Conservation (phyloP, 257 asterid species). For the Cruciata laevipes region DNA sequence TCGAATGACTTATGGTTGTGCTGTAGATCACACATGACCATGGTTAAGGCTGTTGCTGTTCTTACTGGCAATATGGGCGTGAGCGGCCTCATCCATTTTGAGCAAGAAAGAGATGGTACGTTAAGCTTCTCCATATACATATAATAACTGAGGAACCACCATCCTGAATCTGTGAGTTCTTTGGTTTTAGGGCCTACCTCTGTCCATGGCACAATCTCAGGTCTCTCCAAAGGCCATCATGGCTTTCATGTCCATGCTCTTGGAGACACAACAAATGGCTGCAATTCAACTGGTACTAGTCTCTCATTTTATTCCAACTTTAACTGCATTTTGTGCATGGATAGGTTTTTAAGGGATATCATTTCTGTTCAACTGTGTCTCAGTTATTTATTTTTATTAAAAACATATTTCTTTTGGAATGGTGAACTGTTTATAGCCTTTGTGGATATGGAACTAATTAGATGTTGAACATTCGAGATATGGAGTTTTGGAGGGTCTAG, state of each 20-base stretch:
- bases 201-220: constrained; percentile 65
- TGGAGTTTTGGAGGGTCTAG: background rate
- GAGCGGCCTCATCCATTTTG: constrained; percentile 55
- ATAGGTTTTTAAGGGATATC: background rate
- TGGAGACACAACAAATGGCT: constrained; percentile 98
- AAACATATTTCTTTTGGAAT: background rate
- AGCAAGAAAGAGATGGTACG: constrained; percentile 89
- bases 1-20: too few species aligned
- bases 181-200: constrained; percentile 57
- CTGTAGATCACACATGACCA: constrained; percentile 56
- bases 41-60: constrained; percentile 95
- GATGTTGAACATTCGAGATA: too few species aligned
- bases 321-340: background rate
- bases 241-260: constrained; percentile 98
- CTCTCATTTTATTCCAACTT: background rate
- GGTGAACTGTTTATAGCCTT: background rate
- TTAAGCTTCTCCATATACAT: background rate
- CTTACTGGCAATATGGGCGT: constrained; percentile 84
- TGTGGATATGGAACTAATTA: too few species aligned
- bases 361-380: too few species aligned
- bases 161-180: background rate
- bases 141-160: background rate
- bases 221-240: constrained; percentile 83
- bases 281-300: constrained; percentile 82
- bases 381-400: too few species aligned